phyloP scores from a whole-genome alignment of 495 filamentous ascomycete species.

The Aspergillus nanangensis region DNA sequence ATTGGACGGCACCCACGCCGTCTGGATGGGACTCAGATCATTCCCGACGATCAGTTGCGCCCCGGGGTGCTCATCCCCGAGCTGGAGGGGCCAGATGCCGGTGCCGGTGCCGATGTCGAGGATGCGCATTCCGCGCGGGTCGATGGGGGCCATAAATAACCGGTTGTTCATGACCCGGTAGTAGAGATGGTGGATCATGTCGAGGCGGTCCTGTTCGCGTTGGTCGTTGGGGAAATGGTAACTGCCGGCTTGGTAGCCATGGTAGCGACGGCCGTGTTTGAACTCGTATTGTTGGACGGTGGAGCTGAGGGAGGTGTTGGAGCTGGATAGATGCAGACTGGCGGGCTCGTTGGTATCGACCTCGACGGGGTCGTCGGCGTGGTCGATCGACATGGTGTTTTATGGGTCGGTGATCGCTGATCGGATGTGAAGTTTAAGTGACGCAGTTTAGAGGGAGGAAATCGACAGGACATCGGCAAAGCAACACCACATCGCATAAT shows the following conservation, averaged over 20 bases:
- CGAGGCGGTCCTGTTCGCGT: conserved; percentile 21
- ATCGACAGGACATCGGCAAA: no score
- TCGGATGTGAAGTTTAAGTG: no score
- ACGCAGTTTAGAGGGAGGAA: no score
- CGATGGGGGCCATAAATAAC: conserved; percentile 18
- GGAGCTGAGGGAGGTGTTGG: conserved; percentile 21
- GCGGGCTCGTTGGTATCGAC: neutral
- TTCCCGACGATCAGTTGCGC: conserved; percentile 20
- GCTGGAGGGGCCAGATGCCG: conserved; percentile 46
- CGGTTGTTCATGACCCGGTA: conserved; percentile 8
- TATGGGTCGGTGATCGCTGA: neutral
- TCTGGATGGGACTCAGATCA: conserved; percentile 49
- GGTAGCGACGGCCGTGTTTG: conserved; percentile 22
- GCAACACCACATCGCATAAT: neutral
- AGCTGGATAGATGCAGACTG: neutral
- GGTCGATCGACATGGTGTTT: neutral
- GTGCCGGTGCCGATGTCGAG: conserved; percentile 18
- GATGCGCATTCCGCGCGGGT: conserved; percentile 6
- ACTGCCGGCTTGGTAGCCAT: conserved; percentile 14
- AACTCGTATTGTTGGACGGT: conserved; percentile 21
- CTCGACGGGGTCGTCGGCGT: neutral
- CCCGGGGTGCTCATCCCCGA: conserved; percentile 14
- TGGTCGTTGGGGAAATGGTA: conserved; percentile 28
- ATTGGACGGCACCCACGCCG: conserved; percentile 28
- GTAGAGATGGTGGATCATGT: conserved; percentile 19